Base-by-base conservation (phyloP, 169 alveolate genomes). In the Plasmodium billcollinsi region DNA sequence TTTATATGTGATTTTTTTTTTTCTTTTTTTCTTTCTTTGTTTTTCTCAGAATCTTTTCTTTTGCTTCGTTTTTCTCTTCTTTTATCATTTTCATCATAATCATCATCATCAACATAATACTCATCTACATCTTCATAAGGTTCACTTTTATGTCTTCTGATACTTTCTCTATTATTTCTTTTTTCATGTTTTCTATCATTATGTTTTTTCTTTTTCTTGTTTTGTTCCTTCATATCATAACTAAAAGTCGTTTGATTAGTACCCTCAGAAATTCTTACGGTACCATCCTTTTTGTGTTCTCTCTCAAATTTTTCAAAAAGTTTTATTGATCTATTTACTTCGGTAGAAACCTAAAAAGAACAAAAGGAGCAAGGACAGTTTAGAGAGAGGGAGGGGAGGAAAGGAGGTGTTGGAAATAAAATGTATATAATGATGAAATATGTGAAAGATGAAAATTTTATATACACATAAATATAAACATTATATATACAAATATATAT, bases 231-330 rank as follows among this genome's bases (percentile, higher is more conserved):
- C 7, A n/a, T 73, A 26, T 14, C 15, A 56, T 49, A 26, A 47
- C 24, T 39, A 43, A 15, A 26, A 18, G 49, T 69, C 18, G 20
- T 47, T 15, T 56, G n/a, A 14, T 71, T 56, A 14, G n/a, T 54
- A 43, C 33, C 33, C 15, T 65, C 61, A 18, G 83, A 7, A 26
- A 33, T 29, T 54, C 52, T 54, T 3, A n/a, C 5, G 3, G 39
- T 26, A 29, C 73, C 65, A 2, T 69, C 73, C 62, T 80, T 80
- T 33, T 56, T 21, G 43, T 58, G 21, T 56, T 56, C 45, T 47
- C 67, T 80, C 43, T 80, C 90, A 61, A 50, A 80, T 26, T 24
- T 54, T 58, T 80, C 90, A 20, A 80, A 80, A 47, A 29, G 47
- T 26, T 69, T 52, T 24, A 80, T 15, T 59, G 90, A 50, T 45